phyloP scores from a whole-genome alignment of 2,329 filamentous ascomycete genomes.

The Aureobasidium sp. region DNA sequence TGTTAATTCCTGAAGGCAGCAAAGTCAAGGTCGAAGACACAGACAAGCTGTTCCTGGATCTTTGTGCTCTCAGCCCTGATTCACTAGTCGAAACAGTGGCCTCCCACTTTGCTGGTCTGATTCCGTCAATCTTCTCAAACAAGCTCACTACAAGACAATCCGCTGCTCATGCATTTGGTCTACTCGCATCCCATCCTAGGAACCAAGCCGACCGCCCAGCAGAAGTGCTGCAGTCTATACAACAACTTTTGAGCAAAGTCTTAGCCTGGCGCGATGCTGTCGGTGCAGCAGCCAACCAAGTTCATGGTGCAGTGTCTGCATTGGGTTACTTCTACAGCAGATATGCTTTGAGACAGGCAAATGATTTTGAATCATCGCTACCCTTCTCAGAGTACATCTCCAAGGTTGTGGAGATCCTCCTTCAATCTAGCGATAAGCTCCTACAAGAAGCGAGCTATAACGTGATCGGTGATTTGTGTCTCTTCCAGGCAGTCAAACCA shows the following conservation, averaged over 20 bases:
- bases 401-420: constrained; percentile 45
- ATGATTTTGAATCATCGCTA: constrained; percentile 2
- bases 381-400: constrained; percentile 36
- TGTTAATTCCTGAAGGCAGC: background rate
- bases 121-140: constrained; percentile 61
- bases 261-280: constrained; percentile 51
- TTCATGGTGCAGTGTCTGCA: constrained; percentile 55
- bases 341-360: constrained; percentile 41
- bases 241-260: constrained; percentile 41
- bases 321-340: constrained; percentile 53
- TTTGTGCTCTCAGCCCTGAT: constrained; percentile 50
- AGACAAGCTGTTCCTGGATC: constrained; percentile 42
- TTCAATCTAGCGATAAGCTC: constrained; percentile 46
- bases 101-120: constrained; percentile 45
- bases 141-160: constrained; percentile 59
- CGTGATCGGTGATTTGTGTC: constrained; percentile 54
- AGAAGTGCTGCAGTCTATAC: constrained; percentile 38
- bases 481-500: constrained; percentile 50
- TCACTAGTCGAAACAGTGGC: constrained; percentile 45
- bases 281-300: constrained; percentile 51
- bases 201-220: constrained; percentile 32
- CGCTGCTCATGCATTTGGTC: constrained; percentile 65
- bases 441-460: constrained; percentile 52
- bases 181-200: constrained; percentile 59
- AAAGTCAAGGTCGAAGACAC: constrained; percentile 14